Evolutionary conservation across 2,329 filamentous ascomycete genomes (phyloP).

Genomic region (Arthroderma uncinatum): DNA sequence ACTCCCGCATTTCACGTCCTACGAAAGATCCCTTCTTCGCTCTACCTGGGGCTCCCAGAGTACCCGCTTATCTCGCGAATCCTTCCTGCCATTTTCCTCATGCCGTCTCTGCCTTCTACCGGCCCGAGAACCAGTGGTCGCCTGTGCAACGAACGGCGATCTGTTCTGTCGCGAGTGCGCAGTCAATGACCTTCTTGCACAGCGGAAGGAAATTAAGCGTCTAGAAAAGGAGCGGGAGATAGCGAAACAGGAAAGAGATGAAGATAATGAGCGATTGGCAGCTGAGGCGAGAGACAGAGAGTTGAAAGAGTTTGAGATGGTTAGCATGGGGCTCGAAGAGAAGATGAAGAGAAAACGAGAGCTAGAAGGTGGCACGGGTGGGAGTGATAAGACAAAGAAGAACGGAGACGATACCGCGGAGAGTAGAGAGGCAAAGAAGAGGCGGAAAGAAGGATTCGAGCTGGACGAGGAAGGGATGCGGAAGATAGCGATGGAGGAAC

Average conservation of each 20-base stretch:
- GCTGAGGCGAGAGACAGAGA: constrained; percentile 60
- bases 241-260: constrained; percentile 50
- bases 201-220: constrained; percentile 83
- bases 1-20: constrained; percentile 81
- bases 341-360: constrained; percentile 24
- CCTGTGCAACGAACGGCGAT: constrained; percentile 66
- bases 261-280: constrained; percentile 50
- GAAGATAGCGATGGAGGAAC: constrained; percentile 58
- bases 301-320: constrained; percentile 70
- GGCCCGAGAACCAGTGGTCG: constrained; percentile 72
- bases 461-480: constrained; percentile 66
- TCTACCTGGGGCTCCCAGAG: constrained; percentile 69
- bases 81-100: constrained; percentile 80
- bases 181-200: constrained; percentile 76
- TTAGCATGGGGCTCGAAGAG: constrained; percentile 56
- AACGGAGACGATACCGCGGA: constrained; percentile 26
- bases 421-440: constrained; percentile 32
- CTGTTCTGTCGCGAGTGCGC: constrained; percentile 95
- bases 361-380: constrained; percentile 9
- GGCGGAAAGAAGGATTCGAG: constrained; percentile 66
- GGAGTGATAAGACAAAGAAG: constrained; percentile 18
- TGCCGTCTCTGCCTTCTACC: constrained; percentile 79
- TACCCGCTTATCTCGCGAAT: constrained; percentile 78
- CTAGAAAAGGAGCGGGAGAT: constrained; percentile 55
- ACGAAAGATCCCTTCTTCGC: constrained; percentile 76